Base-by-base conservation (phyloP, 257 asterid species). In the Linderniella brevidens region DNA sequence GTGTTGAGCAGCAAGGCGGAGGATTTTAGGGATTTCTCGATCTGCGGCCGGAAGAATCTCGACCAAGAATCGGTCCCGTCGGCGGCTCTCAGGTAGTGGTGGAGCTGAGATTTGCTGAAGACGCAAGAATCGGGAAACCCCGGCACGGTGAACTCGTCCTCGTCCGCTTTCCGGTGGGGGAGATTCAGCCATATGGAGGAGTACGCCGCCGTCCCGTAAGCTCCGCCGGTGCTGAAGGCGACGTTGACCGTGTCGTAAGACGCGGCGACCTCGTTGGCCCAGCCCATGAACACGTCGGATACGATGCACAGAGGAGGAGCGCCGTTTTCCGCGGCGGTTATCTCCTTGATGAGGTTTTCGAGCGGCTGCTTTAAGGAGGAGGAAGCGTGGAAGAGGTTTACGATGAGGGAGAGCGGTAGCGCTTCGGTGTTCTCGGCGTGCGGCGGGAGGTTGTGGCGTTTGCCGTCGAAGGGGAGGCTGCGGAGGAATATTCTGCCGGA, bases 31-130 rank as follows among this genome's bases (percentile, higher is more conserved):
- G 82, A 62, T 19, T 58, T 8, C 0, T 42, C 55, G 1, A 84
- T 46, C 45, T 72, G 76, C 0, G 77, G 64, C 52, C 70, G 93
- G 58, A 84, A 72, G 55, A 84, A 79, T 38, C 32, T 67, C 0
- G 98, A 88, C 95, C 98, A 88, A 0, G 60, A 16, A 61, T 88
- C 98, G 0, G 68, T 57, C 1, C 95, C 98, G 56, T 84, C 72
- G 0, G 98, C 94, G 14, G 7, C 60, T 65, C 78, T 64, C 25
- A 80, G 55, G 41, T 55, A 78, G 1, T 42, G 75, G 57, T 84
- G 94, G 11, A 88, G 64, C 11, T 74, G 92, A 12, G 80, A 52
- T 18, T 61, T 20, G 51, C 70, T 72, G 52, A 81, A 86, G 8
- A 9, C 11, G 29, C 56, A 61, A 1, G 92, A 66, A 52, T 76